Percentiles rank a stretch among this genome's conserved stretches.
Conservation (phyloP, 2,329 filamentous ascomycete genomes). For the Akanthomyces dipterigenus region DNA sequence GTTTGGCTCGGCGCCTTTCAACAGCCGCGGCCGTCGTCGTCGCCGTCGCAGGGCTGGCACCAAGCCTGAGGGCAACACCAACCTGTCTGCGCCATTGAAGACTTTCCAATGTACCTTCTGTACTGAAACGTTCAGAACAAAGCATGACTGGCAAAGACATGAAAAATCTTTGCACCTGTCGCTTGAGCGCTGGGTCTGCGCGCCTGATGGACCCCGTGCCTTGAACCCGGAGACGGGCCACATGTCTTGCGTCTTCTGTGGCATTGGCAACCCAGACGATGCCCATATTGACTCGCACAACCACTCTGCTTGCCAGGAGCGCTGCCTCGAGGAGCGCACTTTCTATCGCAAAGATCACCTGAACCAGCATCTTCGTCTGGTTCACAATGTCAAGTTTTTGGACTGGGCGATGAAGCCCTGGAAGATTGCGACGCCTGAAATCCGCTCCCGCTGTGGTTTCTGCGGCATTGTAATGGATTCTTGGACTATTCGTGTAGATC, state of each 20-base stretch:
- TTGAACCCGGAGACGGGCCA: conserved; percentile 54
- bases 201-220: conserved; percentile 48
- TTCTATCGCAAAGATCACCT: conserved; percentile 63
- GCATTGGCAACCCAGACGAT: conserved; percentile 45
- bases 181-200: conserved; percentile 59
- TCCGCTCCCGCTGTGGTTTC: conserved; percentile 59
- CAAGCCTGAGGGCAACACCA: conserved; percentile 28
- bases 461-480: conserved; percentile 55
- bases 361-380: conserved; percentile 57
- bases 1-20: conserved; percentile 37
- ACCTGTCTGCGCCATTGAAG: conserved; percentile 39
- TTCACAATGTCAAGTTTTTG: conserved; percentile 55
- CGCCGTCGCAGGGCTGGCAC: conserved; percentile 39
- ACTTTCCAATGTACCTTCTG: conserved; percentile 64
- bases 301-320: conserved; percentile 59
- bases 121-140: conserved; percentile 60
- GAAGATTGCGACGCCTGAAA: conserved; percentile 54
- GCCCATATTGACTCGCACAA: conserved; percentile 54
- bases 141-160: conserved; percentile 65
- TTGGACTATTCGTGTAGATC: conserved; percentile 54
- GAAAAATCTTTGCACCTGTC: conserved; percentile 62
- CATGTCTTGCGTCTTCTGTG: conserved; percentile 53
- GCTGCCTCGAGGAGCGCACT: conserved; percentile 52
- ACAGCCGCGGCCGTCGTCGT: conserved; percentile 39
- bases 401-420: conserved; percentile 60